phyloP scores from a whole-genome alignment of 2,329 filamentous ascomycete genomes.

The Fusarium avenaceum region DNA sequence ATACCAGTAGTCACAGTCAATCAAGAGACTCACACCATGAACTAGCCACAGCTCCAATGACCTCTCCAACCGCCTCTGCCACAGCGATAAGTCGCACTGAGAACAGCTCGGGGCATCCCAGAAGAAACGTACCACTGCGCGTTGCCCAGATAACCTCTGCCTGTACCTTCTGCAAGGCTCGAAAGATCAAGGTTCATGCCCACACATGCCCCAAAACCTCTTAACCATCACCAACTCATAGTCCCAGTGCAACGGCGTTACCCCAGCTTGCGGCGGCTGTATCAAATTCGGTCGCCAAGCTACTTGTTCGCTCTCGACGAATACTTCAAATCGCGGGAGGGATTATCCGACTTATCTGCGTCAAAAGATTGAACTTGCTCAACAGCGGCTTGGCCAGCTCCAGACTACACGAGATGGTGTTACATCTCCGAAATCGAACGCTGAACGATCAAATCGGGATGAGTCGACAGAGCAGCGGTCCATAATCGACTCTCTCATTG shows the following conservation, averaged over 20 bases:
- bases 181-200: slow-evolving; percentile 9
- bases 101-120: fast-evolving
- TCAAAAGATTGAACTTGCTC: slow-evolving; percentile 8
- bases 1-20: too few species aligned
- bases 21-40: too few species aligned
- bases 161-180: slow-evolving; percentile 15
- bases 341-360: slow-evolving; percentile 12
- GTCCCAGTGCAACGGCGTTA: background rate
- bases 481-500: slow-evolving; percentile 20
- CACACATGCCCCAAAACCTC: fast-evolving
- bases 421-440: background rate
- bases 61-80: too few species aligned
- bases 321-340: background rate
- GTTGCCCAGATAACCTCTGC: slow-evolving; percentile 16
- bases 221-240: background rate
- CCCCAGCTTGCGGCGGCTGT: slow-evolving; percentile 18
- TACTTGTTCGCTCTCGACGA: background rate
- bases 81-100: background rate
- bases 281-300: background rate
- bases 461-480: background rate
- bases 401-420: background rate
- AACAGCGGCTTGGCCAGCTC: background rate
- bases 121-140: slow-evolving; percentile 3
- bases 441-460: background rate
- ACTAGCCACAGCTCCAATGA: too few species aligned